phyloP scores from a whole-genome alignment of 129 eudicot genomes.

The Deinandra increscens region DNA sequence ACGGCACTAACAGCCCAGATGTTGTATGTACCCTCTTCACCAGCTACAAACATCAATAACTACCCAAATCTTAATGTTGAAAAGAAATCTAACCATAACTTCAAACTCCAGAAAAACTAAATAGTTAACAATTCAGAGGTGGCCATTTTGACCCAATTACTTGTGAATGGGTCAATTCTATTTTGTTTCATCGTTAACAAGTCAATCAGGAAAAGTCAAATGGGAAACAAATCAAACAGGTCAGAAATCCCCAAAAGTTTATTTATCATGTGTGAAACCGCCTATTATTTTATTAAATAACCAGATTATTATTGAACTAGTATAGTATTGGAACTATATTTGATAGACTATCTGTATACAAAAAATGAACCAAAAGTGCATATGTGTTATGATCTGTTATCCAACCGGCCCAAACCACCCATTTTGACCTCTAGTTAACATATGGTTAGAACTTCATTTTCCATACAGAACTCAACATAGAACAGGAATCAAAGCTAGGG shows the following conservation, averaged over 20 bases:
- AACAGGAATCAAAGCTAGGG: neutral
- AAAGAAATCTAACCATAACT: conserved; percentile 1
- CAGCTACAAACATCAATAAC: conserved; percentile 2
- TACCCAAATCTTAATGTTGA: neutral
- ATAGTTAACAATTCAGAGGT: conserved; percentile 2
- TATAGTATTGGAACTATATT: neutral
- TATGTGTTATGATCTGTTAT: neutral
- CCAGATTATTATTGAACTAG: neutral
- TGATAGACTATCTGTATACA: neutral
- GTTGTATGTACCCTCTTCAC: neutral
- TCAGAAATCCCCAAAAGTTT: neutral
- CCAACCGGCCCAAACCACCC: neutral
- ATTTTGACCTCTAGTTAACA: neutral
- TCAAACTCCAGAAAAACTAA: neutral
- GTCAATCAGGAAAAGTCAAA: neutral
- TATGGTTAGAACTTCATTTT: neutral
- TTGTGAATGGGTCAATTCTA: neutral
- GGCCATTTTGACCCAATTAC: neutral
- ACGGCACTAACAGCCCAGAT: neutral
- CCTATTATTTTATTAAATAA: neutral
- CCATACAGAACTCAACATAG: neutral
- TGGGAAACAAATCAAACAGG: neutral
- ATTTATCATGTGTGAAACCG: neutral
- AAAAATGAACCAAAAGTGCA: neutral
- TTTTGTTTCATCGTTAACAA: neutral